phyloP scores from a whole-genome alignment of 176 grass and related monocot species.

The Secale cereale region DNA sequence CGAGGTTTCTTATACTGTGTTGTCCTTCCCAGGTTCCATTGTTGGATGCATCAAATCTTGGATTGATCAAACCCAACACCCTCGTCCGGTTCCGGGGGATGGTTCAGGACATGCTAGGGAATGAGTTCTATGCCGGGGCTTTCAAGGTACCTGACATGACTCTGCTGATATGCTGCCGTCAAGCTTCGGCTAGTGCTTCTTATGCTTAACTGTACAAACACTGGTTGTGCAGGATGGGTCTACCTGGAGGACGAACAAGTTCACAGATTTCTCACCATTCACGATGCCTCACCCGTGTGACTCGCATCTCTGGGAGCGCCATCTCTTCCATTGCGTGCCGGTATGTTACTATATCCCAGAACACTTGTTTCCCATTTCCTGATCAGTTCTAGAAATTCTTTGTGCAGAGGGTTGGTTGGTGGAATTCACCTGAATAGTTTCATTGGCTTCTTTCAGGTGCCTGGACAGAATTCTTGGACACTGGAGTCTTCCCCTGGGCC shows the following conservation, averaged over 20 bases:
- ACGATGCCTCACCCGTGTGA: constrained; percentile 56
- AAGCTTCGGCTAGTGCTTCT: neutral
- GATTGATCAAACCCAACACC: constrained; percentile 83
- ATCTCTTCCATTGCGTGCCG: constrained; percentile 80
- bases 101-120: constrained; percentile 98
- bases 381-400: neutral
- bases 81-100: constrained; percentile 78
- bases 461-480: constrained; percentile 90
- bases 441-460: constrained; percentile 50
- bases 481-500: constrained; percentile 55
- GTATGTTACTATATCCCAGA: constrained; percentile 37
- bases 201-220: neutral
- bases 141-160: constrained; percentile 53
- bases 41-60: constrained; percentile 57
- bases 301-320: constrained; percentile 83
- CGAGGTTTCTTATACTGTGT: neutral
- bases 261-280: constrained; percentile 59
- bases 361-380: neutral
- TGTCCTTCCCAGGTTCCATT: constrained; percentile 59
- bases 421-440: constrained; percentile 13
- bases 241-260: constrained; percentile 94
- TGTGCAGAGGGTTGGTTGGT: neutral
- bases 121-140: constrained; percentile 80
- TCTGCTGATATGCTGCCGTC: neutral
- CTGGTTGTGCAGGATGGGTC: constrained; percentile 58